phyloP scores from a whole-genome alignment of 768 basidiomycete species.

The Auriscalpium microsporum region DNA sequence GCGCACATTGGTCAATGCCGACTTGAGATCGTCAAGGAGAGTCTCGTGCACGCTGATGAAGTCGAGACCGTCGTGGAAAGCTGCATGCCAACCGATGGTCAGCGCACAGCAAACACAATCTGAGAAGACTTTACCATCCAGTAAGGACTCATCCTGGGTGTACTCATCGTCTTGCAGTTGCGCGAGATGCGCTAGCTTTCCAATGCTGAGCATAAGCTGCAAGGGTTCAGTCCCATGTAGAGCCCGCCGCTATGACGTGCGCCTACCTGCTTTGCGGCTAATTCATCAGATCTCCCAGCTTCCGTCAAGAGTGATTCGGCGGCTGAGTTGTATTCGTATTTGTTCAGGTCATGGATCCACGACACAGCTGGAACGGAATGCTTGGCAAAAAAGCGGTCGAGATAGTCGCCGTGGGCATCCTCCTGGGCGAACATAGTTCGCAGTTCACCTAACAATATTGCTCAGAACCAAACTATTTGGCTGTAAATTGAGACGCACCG shows the following conservation, averaged over 20 bases:
- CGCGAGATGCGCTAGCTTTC: slow-evolving; percentile 78
- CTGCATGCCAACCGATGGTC: slow-evolving; percentile 27
- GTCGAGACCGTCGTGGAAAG: slow-evolving; percentile 81
- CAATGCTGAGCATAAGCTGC: slow-evolving; percentile 86
- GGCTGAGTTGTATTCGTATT: slow-evolving; percentile 56
- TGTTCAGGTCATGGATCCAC: slow-evolving; percentile 84
- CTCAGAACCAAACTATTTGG: neutral
- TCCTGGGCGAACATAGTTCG: slow-evolving; percentile 77
- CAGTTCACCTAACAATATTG: slow-evolving; percentile 50
- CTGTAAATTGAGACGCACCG: slow-evolving; percentile 35
- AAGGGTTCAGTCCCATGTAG: neutral
- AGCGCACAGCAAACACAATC: neutral
- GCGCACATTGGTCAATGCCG: slow-evolving; percentile 38
- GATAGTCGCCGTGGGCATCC: slow-evolving; percentile 45
- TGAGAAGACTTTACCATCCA: slow-evolving; percentile 42
- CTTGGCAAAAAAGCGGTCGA: slow-evolving; percentile 66
- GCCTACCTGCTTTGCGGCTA: slow-evolving; percentile 73
- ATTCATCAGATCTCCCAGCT: slow-evolving; percentile 43
- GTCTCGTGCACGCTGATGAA: slow-evolving; percentile 77
- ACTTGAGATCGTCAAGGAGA: slow-evolving; percentile 54
- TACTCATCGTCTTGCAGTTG: slow-evolving; percentile 38
- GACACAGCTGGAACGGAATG: slow-evolving; percentile 54
- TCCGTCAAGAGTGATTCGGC: slow-evolving; percentile 57
- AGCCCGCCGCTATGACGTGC: too few species aligned
- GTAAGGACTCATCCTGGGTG: slow-evolving; percentile 36